Evolutionary conservation across 2,329 filamentous ascomycete species (phyloP), one percentile per base, ranked within the genome.

Genomic region (Xylaria sp.): DNA sequence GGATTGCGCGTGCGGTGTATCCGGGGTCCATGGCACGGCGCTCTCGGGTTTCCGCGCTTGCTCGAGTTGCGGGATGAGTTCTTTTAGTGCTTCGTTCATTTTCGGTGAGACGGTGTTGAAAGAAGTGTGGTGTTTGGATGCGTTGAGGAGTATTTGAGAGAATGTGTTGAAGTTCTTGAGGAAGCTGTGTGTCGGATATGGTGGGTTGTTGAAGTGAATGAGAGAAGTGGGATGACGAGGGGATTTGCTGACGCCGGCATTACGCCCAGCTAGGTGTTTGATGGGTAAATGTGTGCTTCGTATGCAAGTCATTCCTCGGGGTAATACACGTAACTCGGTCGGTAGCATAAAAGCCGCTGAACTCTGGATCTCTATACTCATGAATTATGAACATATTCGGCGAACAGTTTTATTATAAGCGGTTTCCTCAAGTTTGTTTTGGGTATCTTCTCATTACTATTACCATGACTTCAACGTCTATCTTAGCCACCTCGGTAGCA

Each of bases 1-100:
- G 8, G 73, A 54, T 62, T 80, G 78, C 2, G 74, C 31, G 54
- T 70, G 62, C 20, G 77, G 76, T 39, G 74, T 57, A 57, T 79
- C 76, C 0, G 70, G 64, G 39, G 69, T 70, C 76, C 77, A 78
- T 10, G 73, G 71, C 8, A 74, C 63, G 0, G 70, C 60, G 43
- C 12, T 31, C 10, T 18, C 1, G 7, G 71, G 64, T 64, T 74
- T 76, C 36, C 33, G 60, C 20, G 62, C 41, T 12, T 54, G 61
- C n/a, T 71, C 65, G 48, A 56, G 68, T n/a, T 68, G 56, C n/a
- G 68, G 31, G 28, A 78, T 67, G 18, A 70, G 66, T n/a, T 72
- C 69, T 46, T 72, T 60, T 39, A 78, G 36, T n/a, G 74, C 28
- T 23, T 73, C 72, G 1, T 76, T 72, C 76, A 78, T 78, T 13